Evolutionary conservation across 345 rosid species (phyloP), one percentile per base, ranked within the genome.

Genomic region (Camelina sativa): DNA sequence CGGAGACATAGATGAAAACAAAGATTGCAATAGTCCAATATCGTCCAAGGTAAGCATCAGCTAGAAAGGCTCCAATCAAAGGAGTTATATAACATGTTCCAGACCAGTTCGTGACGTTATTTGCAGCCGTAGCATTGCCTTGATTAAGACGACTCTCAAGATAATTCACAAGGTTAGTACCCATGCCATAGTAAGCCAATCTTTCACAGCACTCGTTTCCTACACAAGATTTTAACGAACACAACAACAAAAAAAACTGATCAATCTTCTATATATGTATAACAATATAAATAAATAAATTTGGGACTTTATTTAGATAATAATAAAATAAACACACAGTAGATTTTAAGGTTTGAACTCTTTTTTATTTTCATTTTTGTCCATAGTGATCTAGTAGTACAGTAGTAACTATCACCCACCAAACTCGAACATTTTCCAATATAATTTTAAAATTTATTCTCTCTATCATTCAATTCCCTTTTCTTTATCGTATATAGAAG

Each of bases 101-200:
- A 0, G 91, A 85, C 99, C 99, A 95, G 62, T 92, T 90, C 0
- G 97, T 89, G 62, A 86, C 96, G 79, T 81, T 92, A 73, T 86
- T 95, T 34, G 98, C 82, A 69, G 98, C 99, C 12, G 75, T 35
- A 5, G 87, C 98, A 62, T 85, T 95, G 65, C 96, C 91, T 76
- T 83, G 91, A 75, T 85, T 80, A 57, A 95, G 82, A 55, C 85
- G 91, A 2, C 58, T 58, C 76, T 87, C 64, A 13, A 96, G 89
- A 84, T 84, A 96, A 78, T 87, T 92, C 69, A 92, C 99, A 40
- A 96, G 85, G 78, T 92, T 96, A 53, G 97, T 90, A 12, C 99
- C 83, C 99, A 96, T 92, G n/a, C 98, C 99, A 81, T 96, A 91
- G 87, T 96, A 96, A 1, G 99, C 99, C 88, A 96, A 83, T 71